A percentile compares a stretch with the other conserved stretches of the same genome.
These are phyloP conservation scores for Lactifluus echinatus DNA, from an alignment of 768 basidiomycete species.

Conservation along the genomic window DNA sequence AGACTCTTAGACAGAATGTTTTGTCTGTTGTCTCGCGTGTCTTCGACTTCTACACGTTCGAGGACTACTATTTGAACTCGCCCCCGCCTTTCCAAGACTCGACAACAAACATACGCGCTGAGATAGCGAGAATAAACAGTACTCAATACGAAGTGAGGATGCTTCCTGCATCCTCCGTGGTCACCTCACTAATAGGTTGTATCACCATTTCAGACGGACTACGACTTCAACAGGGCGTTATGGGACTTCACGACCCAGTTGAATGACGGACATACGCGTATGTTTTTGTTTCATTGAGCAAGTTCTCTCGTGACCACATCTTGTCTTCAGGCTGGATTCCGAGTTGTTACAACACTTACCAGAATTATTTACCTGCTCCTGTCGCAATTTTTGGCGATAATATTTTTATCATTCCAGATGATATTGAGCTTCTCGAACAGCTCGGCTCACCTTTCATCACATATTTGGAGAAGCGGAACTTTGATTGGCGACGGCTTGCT, in stretches of 20 bases:
- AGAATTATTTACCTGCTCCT: conserved; percentile 20
- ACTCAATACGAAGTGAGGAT: conserved; percentile 38
- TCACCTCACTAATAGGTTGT: background rate
- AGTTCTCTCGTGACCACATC: too few species aligned
- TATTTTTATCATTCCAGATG: conserved; percentile 48
- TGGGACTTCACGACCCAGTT: too few species aligned
- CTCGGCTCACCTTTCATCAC: conserved; percentile 38
- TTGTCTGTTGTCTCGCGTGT: conserved; percentile 28
- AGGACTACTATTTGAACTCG: conserved; percentile 31
- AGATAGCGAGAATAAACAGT: conserved; percentile 39
- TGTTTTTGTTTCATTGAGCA: too few species aligned
- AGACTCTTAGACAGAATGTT: conserved; percentile 32
- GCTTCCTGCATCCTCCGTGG: background rate
- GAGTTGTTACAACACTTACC: conserved; percentile 34
- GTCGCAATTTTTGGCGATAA: conserved; percentile 4
- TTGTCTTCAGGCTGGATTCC: conserved; percentile 43
- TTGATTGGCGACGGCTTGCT: conserved; percentile 53
- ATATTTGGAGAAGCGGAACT: conserved; percentile 36
- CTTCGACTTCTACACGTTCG: conserved; percentile 35
- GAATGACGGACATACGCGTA: too few species aligned
- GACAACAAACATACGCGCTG: conserved; percentile 44
- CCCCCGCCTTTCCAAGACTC: conserved; percentile 38
- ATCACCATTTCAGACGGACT: conserved; percentile 42
- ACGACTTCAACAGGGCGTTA: conserved; percentile 20
- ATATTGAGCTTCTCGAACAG: conserved; percentile 40